These are phyloP conservation scores for Wickerhamiella hasegawae DNA, from an alignment of 805 yeast genomes.

Conservation along the genomic window DNA sequence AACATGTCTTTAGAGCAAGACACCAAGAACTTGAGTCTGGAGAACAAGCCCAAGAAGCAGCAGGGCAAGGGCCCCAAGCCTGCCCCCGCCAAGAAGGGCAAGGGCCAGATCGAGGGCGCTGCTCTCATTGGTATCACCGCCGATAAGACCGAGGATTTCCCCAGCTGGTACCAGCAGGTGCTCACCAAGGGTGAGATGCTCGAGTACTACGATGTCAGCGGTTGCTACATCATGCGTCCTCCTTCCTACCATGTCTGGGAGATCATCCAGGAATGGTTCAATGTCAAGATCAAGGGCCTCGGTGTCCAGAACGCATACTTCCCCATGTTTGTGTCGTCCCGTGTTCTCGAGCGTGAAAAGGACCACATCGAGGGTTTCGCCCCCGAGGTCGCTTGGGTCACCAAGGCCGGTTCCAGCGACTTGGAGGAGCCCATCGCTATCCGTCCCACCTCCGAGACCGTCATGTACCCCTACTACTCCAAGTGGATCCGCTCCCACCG, in stretches of 20 bases:
- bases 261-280: conserved; percentile 75
- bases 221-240: conserved; percentile 96
- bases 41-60: conserved; percentile 6
- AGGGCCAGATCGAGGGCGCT: conserved; percentile 60
- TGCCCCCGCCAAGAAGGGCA: background rate
- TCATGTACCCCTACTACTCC: conserved; percentile 98
- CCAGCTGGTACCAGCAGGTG: conserved; percentile 96
- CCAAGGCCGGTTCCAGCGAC: conserved; percentile 85
- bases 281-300: conserved; percentile 58
- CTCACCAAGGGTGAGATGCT: conserved; percentile 95
- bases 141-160: conserved; percentile 79
- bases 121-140: conserved; percentile 92
- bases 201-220: conserved; percentile 96
- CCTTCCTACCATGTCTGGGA: conserved; percentile 94
- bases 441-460: conserved; percentile 98
- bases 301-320: conserved; percentile 93
- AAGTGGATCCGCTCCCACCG: conserved; percentile 98
- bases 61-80: conserved; percentile 12
- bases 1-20: background rate
- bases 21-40: background rate
- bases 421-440: conserved; percentile 97
- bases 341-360: conserved; percentile 90
- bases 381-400: conserved; percentile 99
- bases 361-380: conserved; percentile 99
- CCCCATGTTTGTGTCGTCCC: conserved; percentile 94